Base-by-base conservation (phyloP, 1,284 basidiomycete species). In the Cyathus olla region DNA sequence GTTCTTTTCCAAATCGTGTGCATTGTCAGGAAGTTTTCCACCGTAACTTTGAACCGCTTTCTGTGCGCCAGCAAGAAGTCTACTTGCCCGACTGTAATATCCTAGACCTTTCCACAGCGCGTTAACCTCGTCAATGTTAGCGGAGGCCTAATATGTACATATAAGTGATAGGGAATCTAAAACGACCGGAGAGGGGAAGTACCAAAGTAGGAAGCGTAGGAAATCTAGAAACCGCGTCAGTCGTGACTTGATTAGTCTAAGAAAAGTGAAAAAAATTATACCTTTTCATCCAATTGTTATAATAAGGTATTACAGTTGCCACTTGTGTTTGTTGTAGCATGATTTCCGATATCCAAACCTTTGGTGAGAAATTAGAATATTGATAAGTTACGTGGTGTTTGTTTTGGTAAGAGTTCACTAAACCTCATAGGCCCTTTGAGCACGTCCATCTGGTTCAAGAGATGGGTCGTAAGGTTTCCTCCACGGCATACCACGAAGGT, bases 251-350 rank as follows among this genome's bases (percentile, higher is more conserved):
- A 35, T 35, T 8, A 13, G 8, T 35, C 31, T 35, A 13, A 35
- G 13, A 35, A 35, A 8, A 13, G 31, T 55, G 51, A 55, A 57
- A 60, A 55, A 53, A 58, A 60, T 55, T 85, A 60, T 66, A 93
- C 92, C 84, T 91, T 66, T 83, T 81, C 84, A 96, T 93, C 95
- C 95, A 97, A 42, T 85, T 85, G 51, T 89, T 90, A 77, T 94
- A 97, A 76, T 96, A 98, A 1, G 92, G 93, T 65, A 96, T 95
- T 15, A 97, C 96, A 0, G 96, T 97, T 3, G 83, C 86, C 26
- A 95, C 93, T 73, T 96, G 96, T 0, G 97, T 99, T 76, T 99
- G 97, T 75, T 99, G 97, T 6, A 98, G 85, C 97, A 99, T 99
- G 65, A 98, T 93, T 76, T 98, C 96, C 13, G 93, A 95, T 48